These are phyloP conservation scores for Suillus discolor DNA, from an alignment of 768 basidiomycete genomes.

Conservation along the genomic window DNA sequence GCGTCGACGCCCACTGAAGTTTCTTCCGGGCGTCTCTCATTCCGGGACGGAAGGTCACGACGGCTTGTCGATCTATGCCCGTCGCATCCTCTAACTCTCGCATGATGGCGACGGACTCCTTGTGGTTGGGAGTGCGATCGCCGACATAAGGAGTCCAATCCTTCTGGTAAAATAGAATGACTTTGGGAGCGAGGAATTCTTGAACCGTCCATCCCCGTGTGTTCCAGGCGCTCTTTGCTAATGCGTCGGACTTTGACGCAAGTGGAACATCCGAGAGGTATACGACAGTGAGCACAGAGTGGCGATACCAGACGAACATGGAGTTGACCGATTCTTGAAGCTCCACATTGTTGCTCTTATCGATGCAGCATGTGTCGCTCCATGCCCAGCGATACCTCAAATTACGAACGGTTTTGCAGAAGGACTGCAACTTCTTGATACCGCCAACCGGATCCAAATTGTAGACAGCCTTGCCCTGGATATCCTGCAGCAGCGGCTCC, in stretches of 20 bases:
- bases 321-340: constrained; percentile 17
- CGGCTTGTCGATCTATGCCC: not conserved
- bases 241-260: not conserved
- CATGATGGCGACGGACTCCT: not conserved
- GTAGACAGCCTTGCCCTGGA: not conserved
- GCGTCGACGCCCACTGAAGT: not conserved
- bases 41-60: not conserved
- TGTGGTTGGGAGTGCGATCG: not conserved
- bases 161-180: not conserved
- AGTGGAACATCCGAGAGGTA: no score
- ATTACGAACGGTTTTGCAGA: not conserved
- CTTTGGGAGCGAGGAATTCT: constrained; percentile 9
- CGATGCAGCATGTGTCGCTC: constrained; percentile 15
- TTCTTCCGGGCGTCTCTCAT: not conserved
- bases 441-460: not conserved
- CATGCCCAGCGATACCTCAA: no score
- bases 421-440: not conserved
- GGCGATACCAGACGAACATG: constrained; percentile 11
- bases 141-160: not conserved
- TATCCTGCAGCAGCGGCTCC: no score
- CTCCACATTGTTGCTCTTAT: constrained; percentile 16
- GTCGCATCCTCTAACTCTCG: not conserved
- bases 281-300: no score
- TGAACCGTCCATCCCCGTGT: constrained; percentile 10
- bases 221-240: constrained; percentile 4